These are phyloP conservation scores for Crataegus laevigata DNA, from an alignment of 306 rosid species.

Conservation along the genomic window DNA sequence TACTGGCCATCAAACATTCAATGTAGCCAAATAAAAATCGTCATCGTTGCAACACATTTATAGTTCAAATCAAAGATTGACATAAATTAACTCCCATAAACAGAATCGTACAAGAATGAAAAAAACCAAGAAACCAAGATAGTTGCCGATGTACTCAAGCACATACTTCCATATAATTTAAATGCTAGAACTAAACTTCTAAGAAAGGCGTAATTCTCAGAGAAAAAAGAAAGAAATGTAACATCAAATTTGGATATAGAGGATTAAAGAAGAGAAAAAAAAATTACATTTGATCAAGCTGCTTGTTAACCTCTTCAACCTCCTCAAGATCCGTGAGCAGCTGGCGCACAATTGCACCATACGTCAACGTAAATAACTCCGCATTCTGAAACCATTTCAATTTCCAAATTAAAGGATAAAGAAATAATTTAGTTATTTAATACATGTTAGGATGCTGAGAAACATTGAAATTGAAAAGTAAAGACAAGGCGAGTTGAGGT, in stretches of 20 bases:
- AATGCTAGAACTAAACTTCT: background rate
- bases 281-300: conserved; percentile 87
- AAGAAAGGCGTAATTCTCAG: background rate
- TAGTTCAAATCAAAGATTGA: background rate
- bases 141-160: background rate
- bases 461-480: conserved; percentile 2
- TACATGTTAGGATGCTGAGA: background rate
- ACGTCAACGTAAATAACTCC: conserved; percentile 92
- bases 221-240: background rate
- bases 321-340: conserved; percentile 98
- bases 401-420: background rate
- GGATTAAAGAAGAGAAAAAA: background rate
- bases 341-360: conserved; percentile 98
- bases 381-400: conserved; percentile 54
- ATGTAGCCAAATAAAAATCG: background rate
- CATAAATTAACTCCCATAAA: background rate
- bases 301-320: conserved; percentile 97
- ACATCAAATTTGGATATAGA: background rate
- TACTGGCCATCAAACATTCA: background rate
- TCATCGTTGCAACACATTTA: background rate
- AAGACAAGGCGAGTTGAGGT: background rate
- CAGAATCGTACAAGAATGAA: background rate
- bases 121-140: background rate
- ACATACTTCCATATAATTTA: background rate
- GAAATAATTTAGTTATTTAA: background rate